Base-by-base conservation (phyloP, 192 early-diverging fungal genomes). In the Funneliformis mosseae region DNA sequence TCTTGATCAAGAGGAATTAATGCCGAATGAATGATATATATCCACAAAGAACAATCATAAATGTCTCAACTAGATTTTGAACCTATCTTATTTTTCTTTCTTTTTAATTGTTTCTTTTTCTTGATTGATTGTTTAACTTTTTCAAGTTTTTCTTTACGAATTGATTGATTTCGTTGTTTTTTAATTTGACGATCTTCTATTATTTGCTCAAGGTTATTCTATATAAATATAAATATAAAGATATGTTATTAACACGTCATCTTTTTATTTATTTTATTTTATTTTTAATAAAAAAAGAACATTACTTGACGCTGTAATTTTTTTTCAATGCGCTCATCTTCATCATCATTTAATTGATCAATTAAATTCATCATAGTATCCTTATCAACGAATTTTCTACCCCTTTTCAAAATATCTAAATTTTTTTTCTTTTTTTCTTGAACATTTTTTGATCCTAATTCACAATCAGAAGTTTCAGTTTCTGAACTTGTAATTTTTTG, bases 351-450 rank as follows among this genome's bases (percentile, higher is more conserved):
- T 6, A 64, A 28, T 28, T 64, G 62, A 28, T 64, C 11, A 28
- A 64, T 64, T 64, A 64, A 64, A 25, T 64, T 64, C 27, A 64
- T 64, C 62, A 64, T 64, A 7, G 11, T 64, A 28, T 64, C 62
- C 25, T 64, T 64, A 64, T 64, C 62, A 8, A 28, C 62, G 10
- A 64, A 64, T 0, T 28, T 64, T 64, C 11, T 64, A 11, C 62
- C 62, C 27, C 25, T 64, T 28, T 64, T 64, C 16, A 64, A 64
- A 27, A 64, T 28, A 64, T 64, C 62, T 27, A 64, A 28, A 27
- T 64, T 60, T 8, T 21, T 60, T n/a, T 64, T 28, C 27, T 12
- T 64, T 64, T 28, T 16, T 28, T 5, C 12, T 55, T 55, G 46
- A 50, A 50, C 48, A 16, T 21, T 55, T 1, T 21, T 55, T 18